phyloP scores from a whole-genome alignment of 352 stramenopile species.

The Bremia lactucae region DNA sequence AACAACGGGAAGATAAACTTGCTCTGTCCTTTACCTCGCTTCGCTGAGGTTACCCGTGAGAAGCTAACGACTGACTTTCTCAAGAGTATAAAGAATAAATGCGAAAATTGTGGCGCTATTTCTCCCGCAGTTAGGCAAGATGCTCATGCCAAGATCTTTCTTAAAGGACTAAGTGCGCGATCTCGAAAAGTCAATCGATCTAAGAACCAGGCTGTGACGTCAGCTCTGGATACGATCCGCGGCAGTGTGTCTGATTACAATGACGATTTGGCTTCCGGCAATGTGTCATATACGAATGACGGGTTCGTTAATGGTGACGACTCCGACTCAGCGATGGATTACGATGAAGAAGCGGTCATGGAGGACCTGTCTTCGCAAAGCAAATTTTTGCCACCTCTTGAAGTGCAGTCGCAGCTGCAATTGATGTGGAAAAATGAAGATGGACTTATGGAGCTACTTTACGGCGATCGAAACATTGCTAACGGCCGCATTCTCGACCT shows the following conservation, averaged over 20 bases:
- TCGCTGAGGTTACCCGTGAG: conserved; percentile 64
- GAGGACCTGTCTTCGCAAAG: conserved; percentile 65
- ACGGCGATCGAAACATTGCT: conserved; percentile 73
- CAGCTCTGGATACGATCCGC: conserved; percentile 71
- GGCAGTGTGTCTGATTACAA: too few species aligned
- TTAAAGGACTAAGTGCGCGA: conserved; percentile 76
- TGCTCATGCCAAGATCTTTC: conserved; percentile 96
- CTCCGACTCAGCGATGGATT: conserved; percentile 68
- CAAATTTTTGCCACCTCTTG: conserved; percentile 91
- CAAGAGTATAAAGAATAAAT: conserved; percentile 88
- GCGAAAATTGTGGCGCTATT: conserved; percentile 94
- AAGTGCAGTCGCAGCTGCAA: conserved; percentile 93
- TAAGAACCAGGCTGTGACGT: conserved; percentile 75
- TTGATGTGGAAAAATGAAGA: conserved; percentile 92
- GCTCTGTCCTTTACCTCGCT: conserved; percentile 35
- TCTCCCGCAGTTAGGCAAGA: conserved; percentile 95
- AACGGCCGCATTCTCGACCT: conserved; percentile 36
- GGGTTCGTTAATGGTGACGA: conserved; percentile 30
- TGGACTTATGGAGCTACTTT: conserved; percentile 89
- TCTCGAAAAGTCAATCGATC: conserved; percentile 74
- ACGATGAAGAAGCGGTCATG: conserved; percentile 54
- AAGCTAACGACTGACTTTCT: conserved; percentile 87
- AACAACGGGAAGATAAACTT: conserved; percentile 23
- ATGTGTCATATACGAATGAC: conserved; percentile 43
- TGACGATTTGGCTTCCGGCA: too few species aligned